phyloP scores from a whole-genome alignment of 2,329 filamentous ascomycete species.

The Diaporthe vaccinii region DNA sequence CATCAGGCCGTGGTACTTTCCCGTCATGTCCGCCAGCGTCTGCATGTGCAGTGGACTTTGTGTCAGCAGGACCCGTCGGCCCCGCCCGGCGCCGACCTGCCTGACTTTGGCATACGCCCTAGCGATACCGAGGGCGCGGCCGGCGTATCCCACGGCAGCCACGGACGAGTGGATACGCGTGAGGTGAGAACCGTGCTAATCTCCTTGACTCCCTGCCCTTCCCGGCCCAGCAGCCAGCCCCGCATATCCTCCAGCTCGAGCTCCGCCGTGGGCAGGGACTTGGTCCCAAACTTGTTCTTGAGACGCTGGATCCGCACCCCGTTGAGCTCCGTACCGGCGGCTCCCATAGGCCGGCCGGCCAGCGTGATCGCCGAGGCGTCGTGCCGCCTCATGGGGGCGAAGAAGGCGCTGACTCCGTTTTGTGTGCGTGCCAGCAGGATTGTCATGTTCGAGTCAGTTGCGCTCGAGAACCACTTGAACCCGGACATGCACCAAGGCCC shows the following conservation, averaged over 20 bases:
- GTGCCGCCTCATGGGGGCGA: conserved; percentile 70
- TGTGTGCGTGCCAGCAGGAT: conserved; percentile 74
- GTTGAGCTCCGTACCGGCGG: conserved; percentile 66
- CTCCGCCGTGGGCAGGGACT: conserved; percentile 79
- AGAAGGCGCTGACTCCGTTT: conserved; percentile 71
- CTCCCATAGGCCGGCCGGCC: conserved; percentile 32
- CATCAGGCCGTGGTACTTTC: conserved; percentile 69
- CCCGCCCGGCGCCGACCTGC: conserved; percentile 60
- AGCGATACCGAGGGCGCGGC: conserved; percentile 69
- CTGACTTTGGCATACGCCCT: conserved; percentile 71
- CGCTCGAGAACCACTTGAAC: conserved; percentile 80
- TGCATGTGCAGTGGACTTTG: conserved; percentile 70
- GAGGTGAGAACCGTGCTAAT: conserved; percentile 79
- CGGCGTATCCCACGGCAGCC: conserved; percentile 64
- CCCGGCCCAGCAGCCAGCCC: conserved; percentile 74
- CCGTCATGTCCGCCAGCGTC: conserved; percentile 68
- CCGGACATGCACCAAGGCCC: conserved; percentile 74
- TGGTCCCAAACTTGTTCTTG: conserved; percentile 81
- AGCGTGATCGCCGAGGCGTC: conserved; percentile 46
- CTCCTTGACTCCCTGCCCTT: conserved; percentile 76
- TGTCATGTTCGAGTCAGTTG: conserved; percentile 75
- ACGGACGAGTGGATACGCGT: conserved; percentile 72
- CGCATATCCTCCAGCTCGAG: conserved; percentile 75
- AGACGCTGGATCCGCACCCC: conserved; percentile 77
- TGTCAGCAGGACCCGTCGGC: conserved; percentile 61